A percentile compares a stretch with the other conserved stretches of the same genome.
These are phyloP conservation scores for Diaporthe citri DNA, from an alignment of 2,329 filamentous ascomycete genomes.

Conservation along the genomic window DNA sequence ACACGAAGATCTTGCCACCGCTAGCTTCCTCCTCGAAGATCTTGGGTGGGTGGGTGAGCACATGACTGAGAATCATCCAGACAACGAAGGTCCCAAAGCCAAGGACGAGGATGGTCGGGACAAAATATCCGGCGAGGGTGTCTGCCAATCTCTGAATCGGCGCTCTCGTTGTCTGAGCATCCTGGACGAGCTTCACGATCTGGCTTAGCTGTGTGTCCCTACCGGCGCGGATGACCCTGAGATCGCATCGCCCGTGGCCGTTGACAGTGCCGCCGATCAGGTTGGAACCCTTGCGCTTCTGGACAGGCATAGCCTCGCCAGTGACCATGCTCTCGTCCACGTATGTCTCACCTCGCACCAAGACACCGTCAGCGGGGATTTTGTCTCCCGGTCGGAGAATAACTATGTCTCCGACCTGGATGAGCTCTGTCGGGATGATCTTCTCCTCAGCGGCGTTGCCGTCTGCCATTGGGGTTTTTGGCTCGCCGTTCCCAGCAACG, in stretches of 20 bases:
- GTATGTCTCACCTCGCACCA: conserved; percentile 91
- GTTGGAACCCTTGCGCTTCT: conserved; percentile 83
- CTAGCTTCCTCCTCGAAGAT: conserved; percentile 86
- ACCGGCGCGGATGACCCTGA: conserved; percentile 91
- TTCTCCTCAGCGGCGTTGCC: conserved; percentile 82
- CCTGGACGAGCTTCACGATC: conserved; percentile 98
- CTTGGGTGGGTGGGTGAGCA: conserved; percentile 84
- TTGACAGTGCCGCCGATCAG: conserved; percentile 97
- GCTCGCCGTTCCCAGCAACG: conserved; percentile 54
- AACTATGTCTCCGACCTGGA: conserved; percentile 94
- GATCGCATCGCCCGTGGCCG: conserved; percentile 89
- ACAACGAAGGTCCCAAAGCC: conserved; percentile 86
- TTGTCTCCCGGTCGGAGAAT: conserved; percentile 95
- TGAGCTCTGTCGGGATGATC: conserved; percentile 91
- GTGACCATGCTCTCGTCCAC: conserved; percentile 99
- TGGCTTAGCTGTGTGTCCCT: conserved; percentile 97
- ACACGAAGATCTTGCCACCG: conserved; percentile 95
- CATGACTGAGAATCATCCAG: conserved; percentile 96
- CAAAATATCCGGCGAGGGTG: conserved; percentile 91
- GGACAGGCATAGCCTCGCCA: conserved; percentile 94
- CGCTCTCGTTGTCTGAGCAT: conserved; percentile 93
- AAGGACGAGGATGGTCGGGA: conserved; percentile 87
- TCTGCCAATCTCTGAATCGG: conserved; percentile 96
- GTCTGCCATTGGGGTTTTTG: conserved; percentile 59
- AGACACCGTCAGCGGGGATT: conserved; percentile 90